Evolutionary conservation across 2,329 filamentous ascomycete genomes (phyloP).

Genomic region (Colletotrichum salicis): DNA sequence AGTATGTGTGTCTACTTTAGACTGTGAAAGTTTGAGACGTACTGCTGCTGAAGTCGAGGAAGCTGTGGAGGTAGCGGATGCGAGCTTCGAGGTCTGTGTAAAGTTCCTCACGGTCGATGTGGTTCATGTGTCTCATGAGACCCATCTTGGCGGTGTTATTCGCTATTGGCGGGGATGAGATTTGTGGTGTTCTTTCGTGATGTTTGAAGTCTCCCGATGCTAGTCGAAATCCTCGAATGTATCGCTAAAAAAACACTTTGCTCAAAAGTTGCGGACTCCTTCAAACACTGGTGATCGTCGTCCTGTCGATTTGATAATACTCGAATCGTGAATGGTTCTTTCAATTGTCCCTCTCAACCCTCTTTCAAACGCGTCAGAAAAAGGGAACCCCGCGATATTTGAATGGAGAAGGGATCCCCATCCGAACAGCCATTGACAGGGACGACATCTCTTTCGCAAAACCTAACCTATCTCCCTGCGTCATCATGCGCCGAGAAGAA

Average conservation of each 20-base stretch:
- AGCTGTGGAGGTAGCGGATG: conserved; percentile 78
- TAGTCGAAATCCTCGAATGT: not conserved
- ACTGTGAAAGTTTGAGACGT: conserved; percentile 42
- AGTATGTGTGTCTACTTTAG: not conserved
- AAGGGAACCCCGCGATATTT: conserved; percentile 27
- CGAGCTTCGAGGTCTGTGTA: conserved; percentile 77
- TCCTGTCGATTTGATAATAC: not conserved
- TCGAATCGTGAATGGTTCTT: not conserved
- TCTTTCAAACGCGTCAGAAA: not conserved
- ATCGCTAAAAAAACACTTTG: not conserved
- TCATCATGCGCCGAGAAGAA: conserved; percentile 32
- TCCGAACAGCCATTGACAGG: too few species aligned
- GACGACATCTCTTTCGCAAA: too few species aligned
- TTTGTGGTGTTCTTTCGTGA: not conserved
- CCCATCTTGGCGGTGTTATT: conserved; percentile 21
- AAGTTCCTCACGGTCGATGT: conserved; percentile 76
- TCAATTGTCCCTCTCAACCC: not conserved
- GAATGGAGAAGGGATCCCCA: not conserved
- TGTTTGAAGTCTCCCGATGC: not conserved
- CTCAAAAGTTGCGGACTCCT: not conserved
- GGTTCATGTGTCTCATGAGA: conserved; percentile 53
- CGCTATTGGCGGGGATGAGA: not conserved
- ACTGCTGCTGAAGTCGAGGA: conserved; percentile 80
- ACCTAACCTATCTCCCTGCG: not conserved
- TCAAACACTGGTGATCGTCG: not conserved